Evolutionary conservation across 2,329 filamentous ascomycete genomes (phyloP), one percentile per base, ranked within the genome.

Genomic region (Clonostachys byssicola): DNA sequence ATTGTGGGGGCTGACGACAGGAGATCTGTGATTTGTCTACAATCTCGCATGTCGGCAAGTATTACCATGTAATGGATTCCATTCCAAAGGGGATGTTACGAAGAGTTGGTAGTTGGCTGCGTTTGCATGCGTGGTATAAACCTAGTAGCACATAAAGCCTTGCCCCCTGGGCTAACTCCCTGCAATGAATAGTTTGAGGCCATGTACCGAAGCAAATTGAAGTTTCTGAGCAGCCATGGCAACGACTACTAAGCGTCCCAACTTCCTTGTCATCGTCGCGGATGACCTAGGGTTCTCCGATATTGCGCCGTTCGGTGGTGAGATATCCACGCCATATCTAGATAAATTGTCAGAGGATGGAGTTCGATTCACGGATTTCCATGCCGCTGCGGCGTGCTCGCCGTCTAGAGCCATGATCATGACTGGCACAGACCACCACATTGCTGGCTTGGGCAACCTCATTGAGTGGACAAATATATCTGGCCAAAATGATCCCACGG

Each of bases 371-470:
- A 81, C 77, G 0, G 74, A 80, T 48, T 82, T 80, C 56, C 78
- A 83, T 51, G 74, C 77, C 1, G 79, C 78, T 1, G 74, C 78
- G 16, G 77, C 78, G 48, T 83, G 78, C 58, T 80, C 77, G 46
- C 80, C 79, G 5, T 78, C 75, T 5, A 61, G 78, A 39, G 71
- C 75, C 40, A 82, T 83, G 80, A 70, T 83, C 49, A 74, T 82
- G 66, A 79, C 77, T 1, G 79, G 79, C 8, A 82, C 78, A 1
- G 77, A 81, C 50, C 72, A 80, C 52, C 77, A 77, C 49, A 75
- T 76, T 44, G 71, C 71, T 5, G 71, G 78, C 1, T 62, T 82
- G 1, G 79, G 78, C 0, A 77, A 78, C 49, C 62, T 81, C 54
- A 72, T 74, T 42, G 76, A 81, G 61, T 55, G 54, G 35, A 56